Conservation (phyloP, 2,329 filamentous ascomycete species). For the Neodidymelliopsis sp. region DNA sequence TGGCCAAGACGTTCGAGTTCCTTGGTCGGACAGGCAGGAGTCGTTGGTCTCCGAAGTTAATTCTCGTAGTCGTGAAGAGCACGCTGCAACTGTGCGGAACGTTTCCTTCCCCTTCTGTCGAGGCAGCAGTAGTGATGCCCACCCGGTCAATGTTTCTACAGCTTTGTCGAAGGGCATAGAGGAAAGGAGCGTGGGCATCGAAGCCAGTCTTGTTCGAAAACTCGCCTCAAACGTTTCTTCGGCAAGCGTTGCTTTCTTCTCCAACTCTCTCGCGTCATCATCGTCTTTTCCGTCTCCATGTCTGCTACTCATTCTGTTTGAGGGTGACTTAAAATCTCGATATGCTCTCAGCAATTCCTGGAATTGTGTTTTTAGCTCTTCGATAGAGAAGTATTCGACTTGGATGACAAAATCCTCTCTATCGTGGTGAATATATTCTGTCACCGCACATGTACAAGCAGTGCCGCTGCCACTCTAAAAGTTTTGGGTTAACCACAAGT, state of each 20-base stretch:
- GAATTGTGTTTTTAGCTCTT: conserved; percentile 43
- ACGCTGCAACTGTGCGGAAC: conserved; percentile 48
- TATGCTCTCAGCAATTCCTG: conserved; percentile 49
- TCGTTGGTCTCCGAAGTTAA: conserved; percentile 37
- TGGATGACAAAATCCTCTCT: conserved; percentile 42
- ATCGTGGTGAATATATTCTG: conserved; percentile 55
- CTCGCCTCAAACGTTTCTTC: conserved; percentile 24
- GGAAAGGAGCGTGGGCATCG: conserved; percentile 13
- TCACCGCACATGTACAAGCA: conserved; percentile 59
- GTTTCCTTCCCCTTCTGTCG: conserved; percentile 25
- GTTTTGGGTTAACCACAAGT: conserved; percentile 9
- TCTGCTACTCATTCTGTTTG: conserved; percentile 20
- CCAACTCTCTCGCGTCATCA: conserved; percentile 2
- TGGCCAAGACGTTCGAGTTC: conserved; percentile 50
- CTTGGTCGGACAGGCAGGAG: not conserved
- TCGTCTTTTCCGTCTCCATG: conserved; percentile 6
- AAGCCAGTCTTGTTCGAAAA: conserved; percentile 18
- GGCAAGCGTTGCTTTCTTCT: conserved; percentile 45
- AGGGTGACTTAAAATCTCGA: conserved; percentile 44
- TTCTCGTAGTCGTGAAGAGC: conserved; percentile 44
- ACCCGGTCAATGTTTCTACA: not conserved
- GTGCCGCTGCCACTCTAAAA: conserved; percentile 54
- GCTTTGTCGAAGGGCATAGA: not conserved
- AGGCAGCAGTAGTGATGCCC: not conserved
- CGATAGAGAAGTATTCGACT: conserved; percentile 30